Base-by-base conservation (phyloP, 306 rosid species). In the Myrica gale region DNA sequence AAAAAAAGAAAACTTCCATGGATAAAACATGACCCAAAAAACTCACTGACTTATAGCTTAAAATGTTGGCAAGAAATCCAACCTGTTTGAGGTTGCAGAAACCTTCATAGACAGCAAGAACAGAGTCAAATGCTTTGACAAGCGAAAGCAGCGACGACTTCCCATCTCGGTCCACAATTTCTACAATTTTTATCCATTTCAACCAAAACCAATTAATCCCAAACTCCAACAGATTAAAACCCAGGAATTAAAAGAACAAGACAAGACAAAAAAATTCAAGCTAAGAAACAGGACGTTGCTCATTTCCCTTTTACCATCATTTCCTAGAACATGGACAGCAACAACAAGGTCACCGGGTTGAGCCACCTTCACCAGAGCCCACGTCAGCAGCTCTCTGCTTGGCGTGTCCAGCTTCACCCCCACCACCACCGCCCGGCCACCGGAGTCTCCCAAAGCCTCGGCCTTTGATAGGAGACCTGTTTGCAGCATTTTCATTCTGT, bases 1-100 rank as follows among this genome's bases (percentile, higher is more conserved):
- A 45, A 54, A 23, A 44, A 75, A 48, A 8, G 70, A 8, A 65
- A 63, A 65, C 0, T 42, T 65, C 45, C 0, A 62, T 13, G 68
- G 23, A 16, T 15, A 16, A 63, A 63, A 37, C 1, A 42, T 0
- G 8, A 43, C 50, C 15, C 7, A 10, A 60, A 71, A 53, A 16
- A 63, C 21, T 44, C 39, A 56, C 10, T 6, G 9, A 21, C 20
- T 4, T 19, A 19, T 9, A 42, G 46, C 13, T 1, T n/a, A 15
- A 39, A 47, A 61, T 15, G 13, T 68, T 21, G 7, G 73, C 47
- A 71, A 44, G 44, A 39, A 58, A 88, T 71, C 44, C 39, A 76
- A 94, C 99, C 99, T 96, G 99, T 48, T 89, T 96, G 84, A 96
- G 85, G 83, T 89, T 90, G 81, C 99, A 96, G 91, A 92, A 96